A percentile compares a stretch with the other conserved stretches of the same genome.
These are phyloP conservation scores for Wickerhamiella lipophila DNA, from an alignment of 805 yeast genomes.

Conservation along the genomic window DNA sequence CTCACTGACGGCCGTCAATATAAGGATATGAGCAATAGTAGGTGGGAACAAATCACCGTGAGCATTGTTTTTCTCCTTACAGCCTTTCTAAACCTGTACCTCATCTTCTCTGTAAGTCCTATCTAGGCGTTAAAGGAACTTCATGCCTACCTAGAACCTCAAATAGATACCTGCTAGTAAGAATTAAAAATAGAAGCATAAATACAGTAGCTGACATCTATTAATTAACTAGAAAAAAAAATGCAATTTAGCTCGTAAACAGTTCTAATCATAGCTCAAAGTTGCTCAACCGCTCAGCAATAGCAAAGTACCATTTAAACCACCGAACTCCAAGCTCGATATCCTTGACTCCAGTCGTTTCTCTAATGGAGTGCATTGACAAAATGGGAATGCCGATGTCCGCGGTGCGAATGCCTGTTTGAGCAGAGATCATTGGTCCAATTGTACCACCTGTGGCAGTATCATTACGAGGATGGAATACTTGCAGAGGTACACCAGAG, in stretches of 20 bases:
- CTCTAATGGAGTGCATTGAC: constrained; percentile 79
- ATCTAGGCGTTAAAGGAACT: no score
- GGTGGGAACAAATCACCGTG: constrained; percentile 41
- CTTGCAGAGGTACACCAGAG: constrained; percentile 54
- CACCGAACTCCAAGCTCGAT: constrained; percentile 58
- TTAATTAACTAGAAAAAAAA: no score
- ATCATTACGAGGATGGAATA: constrained; percentile 75
- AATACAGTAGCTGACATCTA: neutral
- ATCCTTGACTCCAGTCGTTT: constrained; percentile 64
- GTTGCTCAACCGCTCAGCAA: constrained; percentile 25
- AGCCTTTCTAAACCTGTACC: constrained; percentile 56
- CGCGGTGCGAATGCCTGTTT: constrained; percentile 35
- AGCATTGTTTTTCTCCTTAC: constrained; percentile 57
- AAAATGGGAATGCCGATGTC: constrained; percentile 76
- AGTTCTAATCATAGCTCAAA: neutral
- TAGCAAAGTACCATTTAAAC: constrained; percentile 51
- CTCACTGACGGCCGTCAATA: constrained; percentile 25
- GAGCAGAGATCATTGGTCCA: constrained; percentile 42
- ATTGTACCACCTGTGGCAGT: constrained; percentile 78
- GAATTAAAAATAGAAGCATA: no score
- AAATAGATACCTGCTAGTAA: no score
- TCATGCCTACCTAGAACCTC: no score
- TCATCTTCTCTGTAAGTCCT: constrained; percentile 35
- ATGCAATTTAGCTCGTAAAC: no score
- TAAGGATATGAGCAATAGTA: constrained; percentile 62